Percentiles rank a stretch among this genome's conserved stretches.
phyloP scores from a whole-genome alignment of 805 yeast genomes.

The Deakozyma indianensis region DNA sequence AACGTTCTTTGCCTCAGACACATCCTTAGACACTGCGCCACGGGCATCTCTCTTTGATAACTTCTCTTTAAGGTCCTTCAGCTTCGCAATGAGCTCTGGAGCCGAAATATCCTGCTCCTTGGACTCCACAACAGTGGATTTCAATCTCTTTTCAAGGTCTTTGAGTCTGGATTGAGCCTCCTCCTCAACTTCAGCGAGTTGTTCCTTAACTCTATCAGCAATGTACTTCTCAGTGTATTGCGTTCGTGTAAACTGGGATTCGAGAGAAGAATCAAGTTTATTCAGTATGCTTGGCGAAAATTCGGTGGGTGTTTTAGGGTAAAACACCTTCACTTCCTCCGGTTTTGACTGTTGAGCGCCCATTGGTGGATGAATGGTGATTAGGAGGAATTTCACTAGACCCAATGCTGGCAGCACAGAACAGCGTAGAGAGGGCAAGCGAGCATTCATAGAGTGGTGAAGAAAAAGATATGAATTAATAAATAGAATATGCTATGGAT shows the following conservation, averaged over 20 bases:
- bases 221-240: slow-evolving; percentile 19
- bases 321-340: slow-evolving; percentile 16
- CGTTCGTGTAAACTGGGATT: slow-evolving; percentile 23
- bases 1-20: slow-evolving; percentile 14
- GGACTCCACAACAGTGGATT: slow-evolving; percentile 5
- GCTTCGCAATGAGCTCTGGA: slow-evolving; percentile 14
- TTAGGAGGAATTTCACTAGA: no score
- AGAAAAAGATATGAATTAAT: neutral
- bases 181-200: slow-evolving; percentile 17
- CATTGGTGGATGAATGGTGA: slow-evolving; percentile 13
- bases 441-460: slow-evolving; percentile 1
- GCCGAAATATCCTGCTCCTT: slow-evolving; percentile 9
- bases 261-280: slow-evolving; percentile 19
- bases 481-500: no score
- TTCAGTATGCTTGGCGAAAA: slow-evolving; percentile 18
- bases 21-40: slow-evolving; percentile 16
- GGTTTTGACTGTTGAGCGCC: slow-evolving; percentile 16
- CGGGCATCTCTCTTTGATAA: slow-evolving; percentile 18
- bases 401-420: no score
- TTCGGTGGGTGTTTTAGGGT: slow-evolving; percentile 20
- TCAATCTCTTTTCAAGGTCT: slow-evolving; percentile 7
- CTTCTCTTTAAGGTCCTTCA: slow-evolving; percentile 17
- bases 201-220: slow-evolving; percentile 21
- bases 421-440: no score
- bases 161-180: slow-evolving; percentile 17